Percentiles rank a stretch among this genome's conserved stretches.
Evolutionary conservation across 441 rosid genomes (phyloP).

Genomic region (Aquilaria agallochum): DNA sequence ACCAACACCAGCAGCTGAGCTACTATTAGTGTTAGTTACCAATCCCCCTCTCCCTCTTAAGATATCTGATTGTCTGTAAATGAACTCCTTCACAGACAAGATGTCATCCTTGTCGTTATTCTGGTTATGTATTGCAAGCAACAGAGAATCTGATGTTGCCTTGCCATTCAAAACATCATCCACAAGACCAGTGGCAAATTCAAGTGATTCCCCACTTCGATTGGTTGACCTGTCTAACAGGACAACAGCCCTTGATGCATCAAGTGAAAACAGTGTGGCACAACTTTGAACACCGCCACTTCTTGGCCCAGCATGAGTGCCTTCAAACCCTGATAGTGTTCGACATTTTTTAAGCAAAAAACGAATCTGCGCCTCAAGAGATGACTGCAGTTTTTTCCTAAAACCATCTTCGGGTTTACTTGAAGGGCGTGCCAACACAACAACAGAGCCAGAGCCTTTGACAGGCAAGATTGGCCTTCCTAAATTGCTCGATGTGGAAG

Average conservation of each 20-base stretch:
- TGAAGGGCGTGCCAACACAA: constrained; percentile 75
- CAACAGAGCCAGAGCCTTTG: constrained; percentile 69
- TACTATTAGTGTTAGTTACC: constrained; percentile 37
- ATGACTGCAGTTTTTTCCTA: constrained; percentile 74
- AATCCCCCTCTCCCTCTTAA: constrained; percentile 80
- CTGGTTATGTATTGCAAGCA: constrained; percentile 65
- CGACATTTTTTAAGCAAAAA: constrained; percentile 79
- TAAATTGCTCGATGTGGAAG: constrained; percentile 38
- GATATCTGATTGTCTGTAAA: constrained; percentile 64
- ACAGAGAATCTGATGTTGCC: constrained; percentile 64
- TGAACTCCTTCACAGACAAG: constrained; percentile 63
- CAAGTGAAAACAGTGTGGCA: constrained; percentile 73
- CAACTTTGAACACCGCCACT: constrained; percentile 50
- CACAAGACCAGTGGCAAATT: constrained; percentile 58
- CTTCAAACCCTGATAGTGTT: constrained; percentile 57
- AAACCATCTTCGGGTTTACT: constrained; percentile 69
- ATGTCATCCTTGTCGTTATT: constrained; percentile 60
- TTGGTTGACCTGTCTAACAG: constrained; percentile 47
- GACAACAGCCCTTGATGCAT: constrained; percentile 73
- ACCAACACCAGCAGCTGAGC: constrained; percentile 64
- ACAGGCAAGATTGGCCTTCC: constrained; percentile 45
- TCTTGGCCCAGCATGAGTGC: constrained; percentile 54
- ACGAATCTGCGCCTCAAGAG: constrained; percentile 77
- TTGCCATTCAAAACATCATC: constrained; percentile 79
- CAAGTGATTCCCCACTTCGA: constrained; percentile 61